Evolutionary conservation across 768 basidiomycete species (phyloP).

Genomic region (Phylloporus sp.): DNA sequence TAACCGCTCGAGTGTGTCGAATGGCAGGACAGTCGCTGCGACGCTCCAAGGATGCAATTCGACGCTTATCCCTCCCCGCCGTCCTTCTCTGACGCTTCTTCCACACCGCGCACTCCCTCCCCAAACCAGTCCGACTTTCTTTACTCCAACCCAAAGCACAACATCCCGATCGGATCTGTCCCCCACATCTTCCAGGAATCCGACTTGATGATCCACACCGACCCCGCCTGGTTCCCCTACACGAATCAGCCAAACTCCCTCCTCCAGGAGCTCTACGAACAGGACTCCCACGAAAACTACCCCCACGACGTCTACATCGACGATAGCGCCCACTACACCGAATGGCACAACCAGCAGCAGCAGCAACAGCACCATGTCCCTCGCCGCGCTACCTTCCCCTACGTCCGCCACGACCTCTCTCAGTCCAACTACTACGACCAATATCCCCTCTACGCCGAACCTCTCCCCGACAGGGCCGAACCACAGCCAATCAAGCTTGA

Average conservation of each 20-base stretch:
- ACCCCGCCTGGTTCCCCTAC: constrained; percentile 36
- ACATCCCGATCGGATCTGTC: constrained; percentile 38
- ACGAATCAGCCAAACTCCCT: constrained; percentile 43
- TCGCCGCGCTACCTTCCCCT: constrained; percentile 73
- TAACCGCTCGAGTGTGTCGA: constrained; percentile 20
- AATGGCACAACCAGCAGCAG: constrained; percentile 35
- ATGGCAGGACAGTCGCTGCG: constrained; percentile 19
- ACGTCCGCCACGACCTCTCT: constrained; percentile 65
- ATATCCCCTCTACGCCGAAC: constrained; percentile 37
- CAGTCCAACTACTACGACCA: constrained; percentile 34
- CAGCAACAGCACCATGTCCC: constrained; percentile 36
- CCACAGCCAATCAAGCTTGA: constrained; percentile 57
- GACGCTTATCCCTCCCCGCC: constrained; percentile 49
- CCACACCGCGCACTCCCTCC: constrained; percentile 69
- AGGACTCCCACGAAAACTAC: constrained; percentile 42
- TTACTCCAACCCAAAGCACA: constrained; percentile 35
- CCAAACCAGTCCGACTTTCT: constrained; percentile 43
- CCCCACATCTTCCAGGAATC: constrained; percentile 48
- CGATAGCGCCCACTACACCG: constrained; percentile 31
- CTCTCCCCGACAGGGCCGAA: constrained; percentile 30
- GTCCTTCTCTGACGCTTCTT: constrained; percentile 61
- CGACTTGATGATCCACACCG: constrained; percentile 35
- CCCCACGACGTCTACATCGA: constrained; percentile 33
- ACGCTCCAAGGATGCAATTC: constrained; percentile 43
- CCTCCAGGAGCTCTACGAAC: constrained; percentile 69